These are phyloP conservation scores for Boeremia lycopersici DNA, from an alignment of 2,329 filamentous ascomycete genomes.

Conservation along the genomic window DNA sequence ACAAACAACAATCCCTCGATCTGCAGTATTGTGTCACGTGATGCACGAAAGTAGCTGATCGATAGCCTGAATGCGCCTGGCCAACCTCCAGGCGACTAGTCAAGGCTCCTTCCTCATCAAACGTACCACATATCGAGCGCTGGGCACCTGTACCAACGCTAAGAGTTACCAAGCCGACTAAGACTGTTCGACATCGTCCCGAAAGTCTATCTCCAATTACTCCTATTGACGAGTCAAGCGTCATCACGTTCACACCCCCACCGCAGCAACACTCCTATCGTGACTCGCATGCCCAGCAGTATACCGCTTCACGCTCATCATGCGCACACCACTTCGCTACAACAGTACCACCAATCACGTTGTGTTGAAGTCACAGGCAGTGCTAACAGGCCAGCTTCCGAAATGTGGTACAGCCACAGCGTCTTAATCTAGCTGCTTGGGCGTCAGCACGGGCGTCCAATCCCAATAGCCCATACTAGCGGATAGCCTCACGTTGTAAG, in stretches of 20 bases:
- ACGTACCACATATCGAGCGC: neutral
- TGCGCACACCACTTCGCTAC: neutral
- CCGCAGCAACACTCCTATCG: no score
- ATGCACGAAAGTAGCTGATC: neutral
- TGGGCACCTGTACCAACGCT: conserved; percentile 1
- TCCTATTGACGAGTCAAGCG: neutral
- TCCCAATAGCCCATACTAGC: no score
- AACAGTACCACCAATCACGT: neutral
- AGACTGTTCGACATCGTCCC: neutral
- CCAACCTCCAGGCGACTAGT: conserved; percentile 1
- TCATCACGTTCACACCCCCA: neutral
- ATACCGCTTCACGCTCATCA: neutral
- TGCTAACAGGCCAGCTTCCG: neutral
- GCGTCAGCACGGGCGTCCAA: no score
- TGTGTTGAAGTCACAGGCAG: neutral
- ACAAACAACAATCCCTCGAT: neutral
- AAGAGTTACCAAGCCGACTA: neutral
- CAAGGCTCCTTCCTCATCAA: conserved; percentile 4
- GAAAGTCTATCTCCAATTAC: conserved; percentile 1
- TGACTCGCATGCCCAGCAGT: no score
- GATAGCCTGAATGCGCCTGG: neutral
- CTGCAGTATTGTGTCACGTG: neutral
- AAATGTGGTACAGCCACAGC: neutral
- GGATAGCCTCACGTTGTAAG: no score
- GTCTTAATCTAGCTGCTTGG: no score